phyloP scores from a whole-genome alignment of 2,329 filamentous ascomycete genomes.

The Diaporthe destruens region DNA sequence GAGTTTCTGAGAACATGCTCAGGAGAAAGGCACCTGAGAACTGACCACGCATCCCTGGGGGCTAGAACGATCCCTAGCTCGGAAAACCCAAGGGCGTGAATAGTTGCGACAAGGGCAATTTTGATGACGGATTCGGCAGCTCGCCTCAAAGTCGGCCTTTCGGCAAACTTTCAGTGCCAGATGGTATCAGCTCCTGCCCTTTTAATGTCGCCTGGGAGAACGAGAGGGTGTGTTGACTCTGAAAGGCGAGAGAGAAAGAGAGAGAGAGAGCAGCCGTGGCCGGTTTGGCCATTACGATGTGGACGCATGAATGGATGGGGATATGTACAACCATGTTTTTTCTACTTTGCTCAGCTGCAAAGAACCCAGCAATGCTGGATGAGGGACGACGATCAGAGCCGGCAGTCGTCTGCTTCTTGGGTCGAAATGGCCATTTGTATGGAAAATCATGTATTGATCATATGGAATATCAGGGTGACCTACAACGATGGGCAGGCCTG shows the following conservation, averaged over 20 bases:
- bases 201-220: conserved; percentile 21
- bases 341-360: conserved; percentile 33
- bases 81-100: not conserved
- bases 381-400: conserved; percentile 14
- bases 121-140: not conserved
- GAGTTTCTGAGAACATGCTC: conserved; percentile 20
- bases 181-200: not conserved
- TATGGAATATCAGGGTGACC: conserved; percentile 25
- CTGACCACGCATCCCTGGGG: not conserved
- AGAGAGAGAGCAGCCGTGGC: not conserved
- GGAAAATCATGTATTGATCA: conserved; percentile 34
- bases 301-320: conserved; percentile 36
- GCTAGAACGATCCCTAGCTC: not conserved
- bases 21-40: not conserved
- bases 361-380: conserved; percentile 20
- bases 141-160: not conserved
- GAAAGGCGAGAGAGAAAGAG: not conserved
- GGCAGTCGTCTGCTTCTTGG: conserved; percentile 21
- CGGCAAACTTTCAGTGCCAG: not conserved
- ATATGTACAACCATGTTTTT: conserved; percentile 36
- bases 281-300: conserved; percentile 23
- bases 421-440: conserved; percentile 36
- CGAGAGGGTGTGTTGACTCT: not conserved
- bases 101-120: not conserved
- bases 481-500: conserved; percentile 30